These are phyloP conservation scores for Beauveria scarabaeidicola DNA, from an alignment of 2,329 filamentous ascomycete species.

Conservation along the genomic window DNA sequence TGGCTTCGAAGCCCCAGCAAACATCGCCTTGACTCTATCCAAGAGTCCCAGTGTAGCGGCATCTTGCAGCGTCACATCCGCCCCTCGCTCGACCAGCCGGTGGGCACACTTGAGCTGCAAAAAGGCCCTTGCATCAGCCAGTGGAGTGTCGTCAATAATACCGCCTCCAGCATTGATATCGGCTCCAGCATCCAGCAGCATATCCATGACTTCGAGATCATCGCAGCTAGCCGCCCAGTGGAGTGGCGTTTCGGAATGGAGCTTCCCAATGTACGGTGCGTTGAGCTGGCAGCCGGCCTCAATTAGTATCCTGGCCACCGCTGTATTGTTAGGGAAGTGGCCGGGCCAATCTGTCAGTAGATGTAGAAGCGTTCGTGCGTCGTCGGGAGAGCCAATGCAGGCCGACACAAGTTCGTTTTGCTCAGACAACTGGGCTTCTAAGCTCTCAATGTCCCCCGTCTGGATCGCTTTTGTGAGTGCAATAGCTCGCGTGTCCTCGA, in stretches of 20 bases:
- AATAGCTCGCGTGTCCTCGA: constrained; percentile 3
- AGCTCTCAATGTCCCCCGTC: constrained; percentile 1
- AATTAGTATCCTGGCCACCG: constrained; percentile 4
- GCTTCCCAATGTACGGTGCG: constrained; percentile 11
- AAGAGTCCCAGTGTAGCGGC: constrained; percentile 14
- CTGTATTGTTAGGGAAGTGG: constrained; percentile 9
- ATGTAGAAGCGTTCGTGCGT: constrained; percentile 13
- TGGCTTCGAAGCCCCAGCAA: background rate
- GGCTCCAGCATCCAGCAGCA: constrained; percentile 16
- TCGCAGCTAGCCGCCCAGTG: constrained; percentile 15
- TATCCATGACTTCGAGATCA: constrained; percentile 13
- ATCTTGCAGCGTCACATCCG: constrained; percentile 11
- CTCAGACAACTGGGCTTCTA: constrained; percentile 7
- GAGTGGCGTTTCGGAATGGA: constrained; percentile 14
- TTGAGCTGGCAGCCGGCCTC: constrained; percentile 12
- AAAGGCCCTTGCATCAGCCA: constrained; percentile 14
- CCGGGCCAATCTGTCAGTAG: constrained; percentile 15
- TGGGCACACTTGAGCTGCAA: constrained; percentile 13
- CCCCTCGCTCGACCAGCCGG: constrained; percentile 13
- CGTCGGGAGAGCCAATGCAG: constrained; percentile 7
- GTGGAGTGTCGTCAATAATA: constrained; percentile 14
- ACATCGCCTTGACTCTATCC: constrained; percentile 8
- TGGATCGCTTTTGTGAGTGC: constrained; percentile 11
- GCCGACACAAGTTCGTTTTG: constrained; percentile 9
- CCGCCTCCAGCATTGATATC: constrained; percentile 14